A percentile compares a stretch with the other conserved stretches of the same genome.
Conservation (phyloP, 805 yeast genomes). For the Candida wancherniae region DNA sequence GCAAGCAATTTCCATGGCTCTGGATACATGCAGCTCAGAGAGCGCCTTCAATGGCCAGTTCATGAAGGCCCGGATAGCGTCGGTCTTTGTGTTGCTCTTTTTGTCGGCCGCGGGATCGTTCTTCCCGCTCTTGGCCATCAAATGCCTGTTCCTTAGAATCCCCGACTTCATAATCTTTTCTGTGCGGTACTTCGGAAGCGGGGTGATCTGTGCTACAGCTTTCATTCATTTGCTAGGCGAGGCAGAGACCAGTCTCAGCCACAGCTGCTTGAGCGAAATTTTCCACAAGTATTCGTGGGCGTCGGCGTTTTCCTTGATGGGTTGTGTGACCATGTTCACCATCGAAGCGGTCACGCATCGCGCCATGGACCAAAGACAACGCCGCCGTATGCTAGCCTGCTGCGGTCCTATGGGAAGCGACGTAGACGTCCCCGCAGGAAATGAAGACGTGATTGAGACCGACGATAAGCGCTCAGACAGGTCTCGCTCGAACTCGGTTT, state of each 20-base stretch:
- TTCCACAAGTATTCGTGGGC: constrained; percentile 29
- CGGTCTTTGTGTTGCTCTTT: constrained; percentile 28
- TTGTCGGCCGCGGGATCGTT: constrained; percentile 29
- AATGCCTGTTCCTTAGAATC: constrained; percentile 17
- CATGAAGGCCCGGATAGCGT: constrained; percentile 24
- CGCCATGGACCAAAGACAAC: constrained; percentile 6
- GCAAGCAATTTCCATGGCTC: no score
- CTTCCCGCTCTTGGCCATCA: constrained; percentile 25
- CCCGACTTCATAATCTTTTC: constrained; percentile 26
- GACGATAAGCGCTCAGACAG: no score
- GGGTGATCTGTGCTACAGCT: constrained; percentile 35
- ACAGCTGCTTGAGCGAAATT: constrained; percentile 26
- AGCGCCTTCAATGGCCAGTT: constrained; percentile 20
- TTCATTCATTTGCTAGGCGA: constrained; percentile 33
- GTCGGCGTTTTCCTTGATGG: constrained; percentile 29
- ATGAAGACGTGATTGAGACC: no score
- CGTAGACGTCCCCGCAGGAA: no score
- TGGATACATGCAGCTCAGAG: constrained; percentile 5
- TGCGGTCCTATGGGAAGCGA: no score
- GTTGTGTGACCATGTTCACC: constrained; percentile 27
- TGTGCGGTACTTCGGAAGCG: constrained; percentile 29
- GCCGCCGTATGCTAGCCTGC: no score
- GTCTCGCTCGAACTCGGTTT: no score
- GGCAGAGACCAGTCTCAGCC: constrained; percentile 20
- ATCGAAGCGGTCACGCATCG: constrained; percentile 20